These are phyloP conservation scores for Medicago ruthenica DNA, from an alignment of 306 rosid genomes.

Conservation along the genomic window DNA sequence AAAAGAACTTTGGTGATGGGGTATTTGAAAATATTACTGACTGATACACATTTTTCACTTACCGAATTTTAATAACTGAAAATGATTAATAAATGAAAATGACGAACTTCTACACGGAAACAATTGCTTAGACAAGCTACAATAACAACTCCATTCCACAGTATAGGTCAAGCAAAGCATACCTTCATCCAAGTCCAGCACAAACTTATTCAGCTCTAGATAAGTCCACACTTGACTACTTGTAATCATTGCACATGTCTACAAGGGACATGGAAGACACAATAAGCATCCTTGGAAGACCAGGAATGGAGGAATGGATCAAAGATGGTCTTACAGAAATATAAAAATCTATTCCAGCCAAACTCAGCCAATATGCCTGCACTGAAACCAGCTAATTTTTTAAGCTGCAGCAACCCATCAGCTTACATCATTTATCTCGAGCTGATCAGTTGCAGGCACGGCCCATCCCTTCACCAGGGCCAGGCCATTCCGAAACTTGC, in stretches of 20 bases:
- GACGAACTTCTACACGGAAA: constrained; percentile 6
- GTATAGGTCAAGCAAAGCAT: constrained; percentile 14
- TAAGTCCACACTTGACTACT: constrained; percentile 44
- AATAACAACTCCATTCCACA: not conserved
- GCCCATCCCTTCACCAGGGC: constrained; percentile 99
- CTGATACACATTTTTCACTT: not conserved
- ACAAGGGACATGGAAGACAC: constrained; percentile 47
- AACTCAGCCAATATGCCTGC: constrained; percentile 89
- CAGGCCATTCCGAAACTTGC: constrained; percentile 94
- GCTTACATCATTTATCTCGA: constrained; percentile 43
- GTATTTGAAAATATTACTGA: not conserved
- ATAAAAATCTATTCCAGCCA: constrained; percentile 56
- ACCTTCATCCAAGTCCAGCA: constrained; percentile 64
- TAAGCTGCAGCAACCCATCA: constrained; percentile 44
- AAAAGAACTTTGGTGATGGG: not conserved
- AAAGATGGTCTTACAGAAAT: constrained; percentile 35
- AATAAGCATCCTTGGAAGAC: constrained; percentile 61
- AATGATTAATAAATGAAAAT: constrained; percentile 1
- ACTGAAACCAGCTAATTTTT: constrained; percentile 61
- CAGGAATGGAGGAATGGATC: constrained; percentile 65
- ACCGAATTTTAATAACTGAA: constrained; percentile 1
- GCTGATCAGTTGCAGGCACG: constrained; percentile 89
- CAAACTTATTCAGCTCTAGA: constrained; percentile 48
- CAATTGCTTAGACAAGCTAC: constrained; percentile 8
- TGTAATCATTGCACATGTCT: constrained; percentile 40